These are phyloP conservation scores for Xanthoconium separans DNA, from an alignment of 1,284 basidiomycete genomes.

Conservation along the genomic window DNA sequence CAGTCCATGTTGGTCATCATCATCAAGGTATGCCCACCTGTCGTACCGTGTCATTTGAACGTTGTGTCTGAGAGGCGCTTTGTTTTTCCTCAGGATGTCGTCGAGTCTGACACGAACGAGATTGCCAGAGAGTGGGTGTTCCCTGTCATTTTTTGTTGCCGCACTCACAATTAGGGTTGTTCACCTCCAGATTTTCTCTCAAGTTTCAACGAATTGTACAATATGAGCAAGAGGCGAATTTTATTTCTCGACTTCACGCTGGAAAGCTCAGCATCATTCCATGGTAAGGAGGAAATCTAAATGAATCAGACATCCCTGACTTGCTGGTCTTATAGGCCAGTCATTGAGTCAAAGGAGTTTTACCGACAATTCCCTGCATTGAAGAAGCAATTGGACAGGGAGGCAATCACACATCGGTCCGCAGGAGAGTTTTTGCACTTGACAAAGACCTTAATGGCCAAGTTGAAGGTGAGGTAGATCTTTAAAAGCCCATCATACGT, in stretches of 20 bases:
- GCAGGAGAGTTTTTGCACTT: constrained; percentile 56
- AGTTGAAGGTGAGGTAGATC: constrained; percentile 49
- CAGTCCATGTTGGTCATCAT: constrained; percentile 59
- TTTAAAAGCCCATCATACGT: background rate
- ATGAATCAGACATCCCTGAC: background rate
- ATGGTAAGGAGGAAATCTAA: constrained; percentile 27
- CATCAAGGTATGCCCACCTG: constrained; percentile 46
- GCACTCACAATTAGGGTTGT: background rate
- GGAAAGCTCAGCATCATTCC: constrained; percentile 58
- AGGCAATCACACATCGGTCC: constrained; percentile 45
- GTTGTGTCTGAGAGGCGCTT: background rate
- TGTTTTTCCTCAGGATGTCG: constrained; percentile 46
- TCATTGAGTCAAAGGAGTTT: constrained; percentile 36
- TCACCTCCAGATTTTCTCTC: constrained; percentile 42
- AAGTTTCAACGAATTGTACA: constrained; percentile 59
- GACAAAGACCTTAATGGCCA: constrained; percentile 65
- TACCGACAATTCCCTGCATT: constrained; percentile 50
- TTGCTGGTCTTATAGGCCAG: constrained; percentile 35
- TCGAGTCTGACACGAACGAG: constrained; percentile 53
- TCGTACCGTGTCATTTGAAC: too few species aligned
- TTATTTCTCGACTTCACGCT: constrained; percentile 54
- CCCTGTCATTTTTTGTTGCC: background rate
- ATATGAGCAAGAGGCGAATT: constrained; percentile 59
- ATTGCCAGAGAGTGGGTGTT: constrained; percentile 36
- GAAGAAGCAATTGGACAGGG: constrained; percentile 46